Percentiles rank a stretch among this genome's conserved stretches.
Evolutionary conservation across 2,329 filamentous ascomycete genomes (phyloP).

Genomic region (Fusarium luffae): DNA sequence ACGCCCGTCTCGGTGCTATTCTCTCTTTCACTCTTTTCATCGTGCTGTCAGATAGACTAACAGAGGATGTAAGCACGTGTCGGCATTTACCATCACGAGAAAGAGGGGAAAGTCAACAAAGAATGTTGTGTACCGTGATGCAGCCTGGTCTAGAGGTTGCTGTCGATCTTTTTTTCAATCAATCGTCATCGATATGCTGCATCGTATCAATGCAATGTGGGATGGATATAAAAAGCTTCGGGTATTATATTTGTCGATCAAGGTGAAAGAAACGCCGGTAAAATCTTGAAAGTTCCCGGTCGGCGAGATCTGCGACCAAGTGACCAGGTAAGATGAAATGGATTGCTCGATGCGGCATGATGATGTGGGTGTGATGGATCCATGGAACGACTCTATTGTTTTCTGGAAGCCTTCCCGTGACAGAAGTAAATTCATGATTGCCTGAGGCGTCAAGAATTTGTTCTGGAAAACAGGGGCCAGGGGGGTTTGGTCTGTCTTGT

Average conservation of each 20-base stretch:
- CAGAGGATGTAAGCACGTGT: slow-evolving; percentile 20
- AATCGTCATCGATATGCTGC: slow-evolving; percentile 30
- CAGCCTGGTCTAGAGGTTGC: background rate
- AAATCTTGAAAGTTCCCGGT: slow-evolving; percentile 34
- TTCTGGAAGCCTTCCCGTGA: slow-evolving; percentile 40
- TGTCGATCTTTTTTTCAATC: slow-evolving; percentile 26
- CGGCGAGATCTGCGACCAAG: slow-evolving; percentile 38
- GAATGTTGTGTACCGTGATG: slow-evolving; percentile 4
- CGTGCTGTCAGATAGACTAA: slow-evolving; percentile 3
- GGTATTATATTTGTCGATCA: slow-evolving; percentile 26
- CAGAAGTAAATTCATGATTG: slow-evolving; percentile 22
- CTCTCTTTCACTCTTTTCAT: slow-evolving; percentile 1
- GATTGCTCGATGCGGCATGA: slow-evolving; percentile 28
- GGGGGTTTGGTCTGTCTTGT: background rate
- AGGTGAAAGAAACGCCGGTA: slow-evolving; percentile 22
- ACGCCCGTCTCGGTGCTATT: slow-evolving; percentile 24
- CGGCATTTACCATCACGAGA: slow-evolving; percentile 10
- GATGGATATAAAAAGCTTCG: slow-evolving; percentile 10
- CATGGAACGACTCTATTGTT: slow-evolving; percentile 36
- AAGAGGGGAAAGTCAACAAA: slow-evolving; percentile 28
- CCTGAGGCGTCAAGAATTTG: slow-evolving; percentile 34
- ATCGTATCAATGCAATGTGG: background rate
- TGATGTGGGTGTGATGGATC: slow-evolving; percentile 31
- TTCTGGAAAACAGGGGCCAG: slow-evolving; percentile 37
- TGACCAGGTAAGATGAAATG: slow-evolving; percentile 25